Percentiles rank a stretch among this genome's conserved stretches.
phyloP scores from a whole-genome alignment of 139 green algal genomes.

The Chlamydomonas urium region DNA sequence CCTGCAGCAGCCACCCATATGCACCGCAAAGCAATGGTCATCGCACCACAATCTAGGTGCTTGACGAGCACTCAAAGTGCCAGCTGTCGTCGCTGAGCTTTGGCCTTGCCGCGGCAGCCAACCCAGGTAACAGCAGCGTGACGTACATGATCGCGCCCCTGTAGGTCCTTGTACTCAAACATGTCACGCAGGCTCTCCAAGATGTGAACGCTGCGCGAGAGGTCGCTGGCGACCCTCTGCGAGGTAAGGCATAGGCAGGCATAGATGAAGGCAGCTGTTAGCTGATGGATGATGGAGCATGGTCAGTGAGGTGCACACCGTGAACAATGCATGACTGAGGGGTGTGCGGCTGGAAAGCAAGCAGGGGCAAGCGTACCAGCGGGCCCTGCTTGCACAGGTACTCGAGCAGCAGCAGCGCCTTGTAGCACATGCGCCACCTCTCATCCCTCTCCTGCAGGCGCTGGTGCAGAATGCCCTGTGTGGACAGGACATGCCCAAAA shows the following conservation, averaged over 20 bases:
- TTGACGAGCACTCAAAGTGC: no score
- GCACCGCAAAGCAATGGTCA: no score
- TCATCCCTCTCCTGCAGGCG: constrained; percentile 70
- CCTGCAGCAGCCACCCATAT: constrained; percentile 27
- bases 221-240: constrained; percentile 61
- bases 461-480: constrained; percentile 16
- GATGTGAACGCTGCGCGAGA: constrained; percentile 48
- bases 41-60: no score
- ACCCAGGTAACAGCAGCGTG: background rate
- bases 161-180: constrained; percentile 82
- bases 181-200: constrained; percentile 67
- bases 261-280: no score
- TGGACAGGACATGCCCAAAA: background rate
- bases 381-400: constrained; percentile 84
- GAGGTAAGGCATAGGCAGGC: no score
- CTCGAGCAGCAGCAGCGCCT: constrained; percentile 85
- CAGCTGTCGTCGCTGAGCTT: no score
- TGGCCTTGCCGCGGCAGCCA: no score
- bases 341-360: background rate
- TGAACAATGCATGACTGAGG: no score
- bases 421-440: constrained; percentile 90
- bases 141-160: constrained; percentile 46
- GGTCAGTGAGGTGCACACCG: background rate
- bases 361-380: constrained; percentile 24
- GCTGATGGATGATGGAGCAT: background rate